Percentiles rank a stretch among this genome's conserved stretches.
Evolutionary conservation across 2,329 filamentous ascomycete species (phyloP).

Genomic region (Waltergamsia citrina): DNA sequence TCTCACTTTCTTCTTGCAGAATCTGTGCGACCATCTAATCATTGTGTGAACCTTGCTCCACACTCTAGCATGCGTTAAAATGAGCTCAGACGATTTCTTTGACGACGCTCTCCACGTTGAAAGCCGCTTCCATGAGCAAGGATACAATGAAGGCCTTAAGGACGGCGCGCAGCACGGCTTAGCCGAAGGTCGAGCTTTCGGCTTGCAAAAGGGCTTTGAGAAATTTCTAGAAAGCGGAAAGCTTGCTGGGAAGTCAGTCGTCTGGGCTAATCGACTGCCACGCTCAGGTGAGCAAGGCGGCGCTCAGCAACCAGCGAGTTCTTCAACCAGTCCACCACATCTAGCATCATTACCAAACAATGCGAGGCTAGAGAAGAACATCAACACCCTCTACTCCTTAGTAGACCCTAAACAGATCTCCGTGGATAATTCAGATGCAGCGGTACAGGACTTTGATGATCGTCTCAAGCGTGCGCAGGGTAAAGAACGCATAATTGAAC

Average conservation of each 20-base stretch:
- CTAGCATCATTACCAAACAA: slow-evolving; percentile 42
- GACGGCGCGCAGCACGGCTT: slow-evolving; percentile 73
- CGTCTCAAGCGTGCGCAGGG: slow-evolving; percentile 72
- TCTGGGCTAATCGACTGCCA: slow-evolving; percentile 72
- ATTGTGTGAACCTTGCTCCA: neutral
- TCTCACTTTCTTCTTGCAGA: neutral
- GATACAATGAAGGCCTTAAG: slow-evolving; percentile 62
- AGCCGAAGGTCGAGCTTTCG: slow-evolving; percentile 83
- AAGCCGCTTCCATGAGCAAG: slow-evolving; percentile 69
- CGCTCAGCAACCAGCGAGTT: neutral
- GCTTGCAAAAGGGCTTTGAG: slow-evolving; percentile 86
- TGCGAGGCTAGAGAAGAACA: slow-evolving; percentile 64
- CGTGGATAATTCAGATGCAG: slow-evolving; percentile 77
- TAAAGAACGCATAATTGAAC: slow-evolving; percentile 79
- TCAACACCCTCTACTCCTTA: slow-evolving; percentile 65
- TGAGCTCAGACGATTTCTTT: slow-evolving; percentile 36
- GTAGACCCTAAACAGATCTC: slow-evolving; percentile 70
- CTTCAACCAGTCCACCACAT: neutral
- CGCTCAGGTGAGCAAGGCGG: no score
- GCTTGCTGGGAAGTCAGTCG: slow-evolving; percentile 65
- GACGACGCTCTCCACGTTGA: slow-evolving; percentile 51
- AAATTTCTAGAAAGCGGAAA: slow-evolving; percentile 78
- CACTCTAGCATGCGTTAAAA: neutral
- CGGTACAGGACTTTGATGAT: slow-evolving; percentile 87
- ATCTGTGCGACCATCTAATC: no score